Percentiles rank a stretch among this genome's conserved stretches.
phyloP scores from a whole-genome alignment of 805 yeast genomes.

The Hanseniaspora meyeri region DNA sequence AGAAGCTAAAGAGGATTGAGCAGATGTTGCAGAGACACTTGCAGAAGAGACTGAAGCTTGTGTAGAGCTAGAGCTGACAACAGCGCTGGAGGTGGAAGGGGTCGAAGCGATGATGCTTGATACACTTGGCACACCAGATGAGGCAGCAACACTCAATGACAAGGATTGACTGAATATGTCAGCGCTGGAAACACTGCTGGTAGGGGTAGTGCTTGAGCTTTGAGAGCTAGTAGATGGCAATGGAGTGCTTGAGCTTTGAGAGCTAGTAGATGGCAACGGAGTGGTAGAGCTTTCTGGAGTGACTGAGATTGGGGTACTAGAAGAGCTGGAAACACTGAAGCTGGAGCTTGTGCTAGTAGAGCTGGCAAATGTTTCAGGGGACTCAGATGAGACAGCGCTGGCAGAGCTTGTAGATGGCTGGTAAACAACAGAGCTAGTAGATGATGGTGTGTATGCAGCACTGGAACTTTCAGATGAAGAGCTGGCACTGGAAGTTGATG shows the following conservation, averaged over 20 bases:
- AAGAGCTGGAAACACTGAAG: no score
- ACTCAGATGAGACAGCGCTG: slow-evolving; percentile 17
- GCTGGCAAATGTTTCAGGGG: slow-evolving; percentile 21
- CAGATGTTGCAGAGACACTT: slow-evolving; percentile 6
- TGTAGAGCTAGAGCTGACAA: background rate
- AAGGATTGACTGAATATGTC: slow-evolving; percentile 5
- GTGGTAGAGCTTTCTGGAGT: no score
- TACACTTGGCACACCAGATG: no score
- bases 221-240: slow-evolving; percentile 21
- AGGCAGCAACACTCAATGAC: slow-evolving; percentile 1
- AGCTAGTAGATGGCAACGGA: slow-evolving; percentile 18
- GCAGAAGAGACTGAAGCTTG: background rate
- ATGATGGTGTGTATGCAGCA: background rate
- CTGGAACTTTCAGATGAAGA: background rate
- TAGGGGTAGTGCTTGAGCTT: slow-evolving; percentile 18
- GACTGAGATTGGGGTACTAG: no score
- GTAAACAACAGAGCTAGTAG: background rate
- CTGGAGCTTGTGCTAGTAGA: slow-evolving; percentile 17
- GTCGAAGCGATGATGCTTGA: background rate
- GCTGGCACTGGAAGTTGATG: background rate
- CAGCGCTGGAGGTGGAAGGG: background rate
- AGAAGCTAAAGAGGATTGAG: slow-evolving; percentile 12
- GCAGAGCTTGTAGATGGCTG: slow-evolving; percentile 19
- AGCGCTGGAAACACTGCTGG: background rate
- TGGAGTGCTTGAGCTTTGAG: slow-evolving; percentile 19